Evolutionary conservation across 2,329 filamentous ascomycete genomes (phyloP).

Genomic region (Microsporum canis): DNA sequence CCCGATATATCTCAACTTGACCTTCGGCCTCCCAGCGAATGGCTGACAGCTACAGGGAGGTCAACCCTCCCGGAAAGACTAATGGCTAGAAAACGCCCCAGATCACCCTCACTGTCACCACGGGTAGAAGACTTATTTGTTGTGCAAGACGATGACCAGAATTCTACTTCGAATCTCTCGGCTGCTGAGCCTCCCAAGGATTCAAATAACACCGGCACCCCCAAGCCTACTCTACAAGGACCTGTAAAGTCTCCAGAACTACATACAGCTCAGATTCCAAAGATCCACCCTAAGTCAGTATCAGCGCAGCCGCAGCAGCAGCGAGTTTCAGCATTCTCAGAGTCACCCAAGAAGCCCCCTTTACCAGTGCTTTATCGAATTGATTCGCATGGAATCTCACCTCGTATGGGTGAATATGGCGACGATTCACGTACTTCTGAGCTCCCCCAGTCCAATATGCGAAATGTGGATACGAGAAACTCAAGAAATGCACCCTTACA

Average conservation of each 20-base stretch:
- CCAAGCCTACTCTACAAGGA: neutral
- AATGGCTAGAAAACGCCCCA: neutral
- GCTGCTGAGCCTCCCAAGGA: neutral
- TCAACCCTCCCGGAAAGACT: neutral
- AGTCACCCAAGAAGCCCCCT: neutral
- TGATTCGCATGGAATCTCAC: neutral
- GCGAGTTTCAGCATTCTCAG: neutral
- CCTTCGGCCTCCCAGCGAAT: slow-evolving; percentile 27
- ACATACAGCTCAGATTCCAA: neutral
- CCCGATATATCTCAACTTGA: slow-evolving; percentile 29
- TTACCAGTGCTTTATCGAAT: neutral
- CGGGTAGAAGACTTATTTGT: neutral
- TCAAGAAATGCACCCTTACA: neutral
- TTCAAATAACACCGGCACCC: neutral
- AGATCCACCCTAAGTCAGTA: neutral
- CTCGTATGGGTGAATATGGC: neutral
- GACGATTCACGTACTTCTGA: neutral
- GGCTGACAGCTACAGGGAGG: slow-evolving; percentile 10
- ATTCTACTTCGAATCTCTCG: neutral
- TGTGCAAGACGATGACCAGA: neutral
- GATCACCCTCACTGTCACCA: neutral
- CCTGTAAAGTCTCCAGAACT: neutral
- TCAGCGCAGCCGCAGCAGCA: neutral
- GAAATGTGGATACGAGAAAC: neutral
- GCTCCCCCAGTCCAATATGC: neutral